These are phyloP conservation scores for Galeopsis tetrahit DNA, from an alignment of 257 asterid species.

Conservation along the genomic window DNA sequence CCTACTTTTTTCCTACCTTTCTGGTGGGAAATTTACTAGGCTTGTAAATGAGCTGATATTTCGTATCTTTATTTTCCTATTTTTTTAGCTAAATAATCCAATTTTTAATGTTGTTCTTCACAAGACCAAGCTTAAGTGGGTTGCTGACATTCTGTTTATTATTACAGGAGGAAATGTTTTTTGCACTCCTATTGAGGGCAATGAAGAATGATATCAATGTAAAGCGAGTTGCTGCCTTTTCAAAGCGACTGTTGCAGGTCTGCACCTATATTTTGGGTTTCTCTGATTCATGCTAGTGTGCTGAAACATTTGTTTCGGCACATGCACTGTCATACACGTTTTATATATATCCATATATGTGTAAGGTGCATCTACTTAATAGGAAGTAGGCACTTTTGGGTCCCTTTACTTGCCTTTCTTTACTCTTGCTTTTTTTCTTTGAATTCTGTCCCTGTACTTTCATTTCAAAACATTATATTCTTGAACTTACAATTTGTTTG, in stretches of 20 bases:
- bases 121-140: constrained; percentile 6
- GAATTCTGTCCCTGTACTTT: background rate
- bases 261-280: constrained; percentile 23
- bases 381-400: background rate
- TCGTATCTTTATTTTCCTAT: background rate
- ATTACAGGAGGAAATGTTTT: constrained; percentile 89
- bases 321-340: background rate
- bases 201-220: constrained; percentile 94
- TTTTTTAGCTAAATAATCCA: background rate
- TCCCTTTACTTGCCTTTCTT: background rate
- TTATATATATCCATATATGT: background rate
- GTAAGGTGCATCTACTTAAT: background rate
- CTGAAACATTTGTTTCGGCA: background rate
- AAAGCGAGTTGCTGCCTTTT: constrained; percentile 86
- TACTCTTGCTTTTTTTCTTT: background rate
- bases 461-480: background rate
- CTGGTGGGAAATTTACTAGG: background rate
- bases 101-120: background rate
- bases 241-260: constrained; percentile 96
- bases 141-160: constrained; percentile 21
- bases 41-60: background rate
- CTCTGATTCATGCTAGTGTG: constrained; percentile 4
- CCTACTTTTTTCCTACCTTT: background rate
- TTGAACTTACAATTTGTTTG: constrained; percentile 3
- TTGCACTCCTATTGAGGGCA: constrained; percentile 78